A percentile compares a stretch with the other conserved stretches of the same genome.
Evolutionary conservation across 441 rosid genomes (phyloP).

Genomic region (Macaranga tanarius): DNA sequence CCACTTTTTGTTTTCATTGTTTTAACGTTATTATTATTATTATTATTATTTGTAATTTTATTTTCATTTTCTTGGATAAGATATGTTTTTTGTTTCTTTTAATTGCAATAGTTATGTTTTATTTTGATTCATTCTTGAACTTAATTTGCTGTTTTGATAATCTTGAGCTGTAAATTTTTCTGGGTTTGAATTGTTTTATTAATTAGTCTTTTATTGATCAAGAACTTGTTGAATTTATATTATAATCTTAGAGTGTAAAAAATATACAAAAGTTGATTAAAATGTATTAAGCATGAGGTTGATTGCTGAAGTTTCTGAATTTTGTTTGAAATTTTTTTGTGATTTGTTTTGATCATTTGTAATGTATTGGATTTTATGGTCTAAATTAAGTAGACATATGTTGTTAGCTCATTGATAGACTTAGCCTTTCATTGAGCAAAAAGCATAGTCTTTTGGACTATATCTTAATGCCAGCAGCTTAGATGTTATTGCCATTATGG

Average conservation of each 20-base stretch:
- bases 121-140: background rate
- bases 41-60: background rate
- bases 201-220: background rate
- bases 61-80: background rate
- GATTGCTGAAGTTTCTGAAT: background rate
- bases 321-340: no score
- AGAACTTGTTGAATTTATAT: background rate
- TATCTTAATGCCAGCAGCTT: background rate
- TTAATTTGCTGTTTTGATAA: background rate
- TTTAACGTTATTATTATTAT: background rate
- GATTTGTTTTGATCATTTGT: background rate
- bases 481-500: background rate
- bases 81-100: background rate
- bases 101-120: background rate
- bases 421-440: background rate
- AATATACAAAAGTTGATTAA: background rate
- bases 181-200: slow-evolving; percentile 8
- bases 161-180: background rate
- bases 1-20: background rate
- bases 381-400: background rate
- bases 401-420: background rate
- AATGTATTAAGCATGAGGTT: background rate
- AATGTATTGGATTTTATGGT: background rate
- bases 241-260: background rate
- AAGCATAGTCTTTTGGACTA: background rate